Base-by-base conservation (phyloP, 108 stramenopile genomes). In the Heterococcus sp. region DNA sequence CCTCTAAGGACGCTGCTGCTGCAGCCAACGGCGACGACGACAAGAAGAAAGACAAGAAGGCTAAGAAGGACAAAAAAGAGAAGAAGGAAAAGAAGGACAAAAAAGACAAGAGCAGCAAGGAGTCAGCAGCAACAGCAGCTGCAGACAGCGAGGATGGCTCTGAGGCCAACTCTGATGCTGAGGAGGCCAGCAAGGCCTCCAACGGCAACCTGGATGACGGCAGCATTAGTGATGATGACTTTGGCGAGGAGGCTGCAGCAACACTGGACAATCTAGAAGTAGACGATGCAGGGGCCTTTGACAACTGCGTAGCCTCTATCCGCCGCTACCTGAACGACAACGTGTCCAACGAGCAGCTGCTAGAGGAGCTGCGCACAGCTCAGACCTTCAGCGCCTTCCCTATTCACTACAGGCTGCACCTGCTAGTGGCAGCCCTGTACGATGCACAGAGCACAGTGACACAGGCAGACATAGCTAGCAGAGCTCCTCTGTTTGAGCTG, bases 21-120 rank as follows among this genome's bases (percentile, higher is more conserved):
- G n/a, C n/a, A n/a, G 40, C 65, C 65, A 87, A 92, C 27, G 91
- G 93, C 79, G 91, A 92, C 81, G 84, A 90, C 66, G 90, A 92
- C 75, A 92, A 89, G 65, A 76, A 87, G 38, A 65, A 72, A n/a
- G 66, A 80, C 2, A 75, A 74, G 65, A 79, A 88, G 78, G 63
- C 37, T 67, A 79, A 66, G 31, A 81, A 86, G 29, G 30, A 73
- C 38, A 29, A 76, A 38, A 83, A 88, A 76, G 68, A 75, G 27
- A 76, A 85, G 46, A 87, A 88, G 75, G 87, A 82, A 37, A 72
- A 63, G 14, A 89, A 86, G 66, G 83, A 86, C 40, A 87, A 84
- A 39, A n/a, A n/a, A n/a, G n/a, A n/a, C n/a, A n/a, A n/a, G n/a
- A n/a, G n/a, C n/a, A n/a, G n/a, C n/a, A n/a, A n/a, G n/a, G n/a